Evolutionary conservation across 2,329 filamentous ascomycete species (phyloP), one percentile per base, ranked within the genome.

Genomic region (Fusarium pseudograminearum): DNA sequence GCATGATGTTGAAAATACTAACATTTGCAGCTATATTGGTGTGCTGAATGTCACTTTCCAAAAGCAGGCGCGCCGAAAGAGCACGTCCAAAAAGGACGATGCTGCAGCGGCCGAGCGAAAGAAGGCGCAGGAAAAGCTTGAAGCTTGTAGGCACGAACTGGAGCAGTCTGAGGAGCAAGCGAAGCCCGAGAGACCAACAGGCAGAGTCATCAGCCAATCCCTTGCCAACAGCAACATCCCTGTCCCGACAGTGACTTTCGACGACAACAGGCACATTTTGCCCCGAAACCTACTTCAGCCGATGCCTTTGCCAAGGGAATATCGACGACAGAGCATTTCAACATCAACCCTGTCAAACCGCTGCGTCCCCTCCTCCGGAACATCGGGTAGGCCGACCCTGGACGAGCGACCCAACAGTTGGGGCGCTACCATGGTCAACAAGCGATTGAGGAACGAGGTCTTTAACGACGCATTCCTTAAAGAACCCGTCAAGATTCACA

Each of bases 1-100:
- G 53, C 24, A 18, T 41, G 18, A 28, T 36, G 22, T 50, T 20
- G 40, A 26, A 41, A 47, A 46, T 50, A 56, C 60, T 73, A 66
- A 71, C 62, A 26, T 45, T n/a, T 40, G 4, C 78, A 97, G 93
- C 77, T 98, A 99, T 75, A 98, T 99, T 74, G 96, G 96, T 67
- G 96, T 99, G 42, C 83, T 99, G 52, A 98, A 98, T 78, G 95
- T 98, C 22, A 98, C 94, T 0, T 98, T 97, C 78, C 93, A 94
- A 52, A 97, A 97, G 78, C 90, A 90, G 61, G 85, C 88, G 3
- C 93, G 93, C 57, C 89, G 87, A 50, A 89, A 84, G 74, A 88
- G 87, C 34, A 83, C 81, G 1, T 79, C 82, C 55, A 87, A 81
- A 68, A 85, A 82, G 61, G 87, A 87, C 9, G 84, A 85, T 14